Conservation (phyloP, 2,329 filamentous ascomycete genomes). For the Atkinsonella hypoxylon region DNA sequence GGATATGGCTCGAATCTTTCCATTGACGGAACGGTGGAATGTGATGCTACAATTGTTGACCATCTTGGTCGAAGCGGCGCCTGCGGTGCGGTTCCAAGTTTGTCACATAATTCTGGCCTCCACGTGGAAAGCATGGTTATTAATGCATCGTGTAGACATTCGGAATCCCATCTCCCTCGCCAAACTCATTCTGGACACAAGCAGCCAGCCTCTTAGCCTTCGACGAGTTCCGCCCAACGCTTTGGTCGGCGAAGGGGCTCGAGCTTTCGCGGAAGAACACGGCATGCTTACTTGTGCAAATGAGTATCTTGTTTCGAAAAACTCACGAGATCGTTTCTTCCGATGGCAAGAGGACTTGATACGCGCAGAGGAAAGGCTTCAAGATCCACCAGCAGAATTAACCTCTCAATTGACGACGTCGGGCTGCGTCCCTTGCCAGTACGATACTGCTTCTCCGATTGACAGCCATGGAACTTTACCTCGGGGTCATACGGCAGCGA, state of each 20-base stretch:
- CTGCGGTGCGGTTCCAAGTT: conserved; percentile 82
- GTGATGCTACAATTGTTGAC: conserved; percentile 88
- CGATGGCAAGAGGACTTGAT: conserved; percentile 68
- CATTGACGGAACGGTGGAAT: conserved; percentile 83
- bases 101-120: conserved; percentile 22
- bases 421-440: conserved; percentile 18
- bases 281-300: conserved; percentile 63
- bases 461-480: conserved; percentile 15
- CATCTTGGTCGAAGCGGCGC: conserved; percentile 85
- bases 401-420: conserved; percentile 9
- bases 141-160: conserved; percentile 46
- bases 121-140: too few relatives aligned
- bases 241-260: conserved; percentile 75
- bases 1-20: conserved; percentile 92
- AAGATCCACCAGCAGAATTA: conserved; percentile 13
- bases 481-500: conserved; percentile 40
- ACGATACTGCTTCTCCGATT: conserved; percentile 19
- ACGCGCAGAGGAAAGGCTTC: conserved; percentile 39
- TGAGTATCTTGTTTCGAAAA: conserved; percentile 67
- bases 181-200: conserved; percentile 67
- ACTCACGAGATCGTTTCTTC: conserved; percentile 64
- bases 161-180: conserved; percentile 88
- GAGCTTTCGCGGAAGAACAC: conserved; percentile 71
- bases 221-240: conserved; percentile 87
- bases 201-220: conserved; percentile 65